Base-by-base conservation (phyloP, 495 filamentous ascomycete species). In the Penicillium antarcticum region DNA sequence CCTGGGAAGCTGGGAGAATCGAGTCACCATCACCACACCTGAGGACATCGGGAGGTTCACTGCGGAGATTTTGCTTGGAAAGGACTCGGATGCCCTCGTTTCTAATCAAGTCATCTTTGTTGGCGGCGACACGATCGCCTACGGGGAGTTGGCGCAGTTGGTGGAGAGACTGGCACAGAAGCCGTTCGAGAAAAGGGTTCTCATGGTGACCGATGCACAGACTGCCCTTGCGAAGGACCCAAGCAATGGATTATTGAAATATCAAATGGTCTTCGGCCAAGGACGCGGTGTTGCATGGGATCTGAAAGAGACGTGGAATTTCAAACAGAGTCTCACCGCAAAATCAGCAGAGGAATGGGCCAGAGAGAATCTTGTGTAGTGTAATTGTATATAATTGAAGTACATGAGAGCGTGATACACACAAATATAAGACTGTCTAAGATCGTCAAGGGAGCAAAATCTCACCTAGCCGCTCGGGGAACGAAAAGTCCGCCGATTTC, bases 221-320 rank as follows among this genome's bases (percentile, higher is more conserved):
- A 54, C 47, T 29, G 70, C 73, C 58, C 51, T 84, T 48, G 50
- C 51, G 29, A 51, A 62, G 42, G 69, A 80, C 12, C 78, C 80
- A 2, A 71, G 64, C 12, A 73, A 82, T 61, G 44, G 52, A 32
- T 60, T 84, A 59, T 58, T 71, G 36, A 86, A 81, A 68, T 87
- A 88, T 60, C 61, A 80, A 53, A 66, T 75, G 38, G 74, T 82
- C 5, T 88, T 85, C 74, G 82, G 75, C 0, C 66, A 72, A 37
- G 80, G 81, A 3, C 63, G 60, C 10, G 84, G 84, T 2, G 79
- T 84, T 0, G 66, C 73, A 16, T 88, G 84, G 84, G 74, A 78
- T 44, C 57, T 70, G 64, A 62, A 70, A 8, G 55, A 48, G 50
- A 80, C 76, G 45, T 63, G 74, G 59, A 83, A 82, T 63, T 42